These are phyloP conservation scores for Barbarea vulgaris DNA, from an alignment of 345 rosid genomes.

Conservation along the genomic window DNA sequence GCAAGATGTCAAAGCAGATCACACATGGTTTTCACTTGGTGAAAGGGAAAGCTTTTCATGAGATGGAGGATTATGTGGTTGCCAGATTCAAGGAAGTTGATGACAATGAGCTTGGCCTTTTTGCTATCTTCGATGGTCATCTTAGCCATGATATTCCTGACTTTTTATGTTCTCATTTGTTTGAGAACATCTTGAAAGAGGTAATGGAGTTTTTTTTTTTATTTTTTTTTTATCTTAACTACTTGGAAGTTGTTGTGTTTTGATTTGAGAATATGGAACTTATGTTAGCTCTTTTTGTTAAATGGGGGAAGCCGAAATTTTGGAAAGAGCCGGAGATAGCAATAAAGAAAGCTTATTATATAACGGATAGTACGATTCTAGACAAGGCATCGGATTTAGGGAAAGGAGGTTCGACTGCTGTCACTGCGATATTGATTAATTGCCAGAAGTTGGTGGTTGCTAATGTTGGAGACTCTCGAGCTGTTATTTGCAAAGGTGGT, in stretches of 20 bases:
- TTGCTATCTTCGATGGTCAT: conserved; percentile 93
- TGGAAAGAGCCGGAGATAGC: conserved; percentile 78
- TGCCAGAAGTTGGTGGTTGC: conserved; percentile 79
- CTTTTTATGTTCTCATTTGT: conserved; percentile 71
- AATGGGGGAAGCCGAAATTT: conserved; percentile 63
- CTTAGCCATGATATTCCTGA: conserved; percentile 79
- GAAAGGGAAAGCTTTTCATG: conserved; percentile 69
- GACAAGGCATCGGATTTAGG: conserved; percentile 76
- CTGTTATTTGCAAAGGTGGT: conserved; percentile 71
- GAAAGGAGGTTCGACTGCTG: conserved; percentile 94
- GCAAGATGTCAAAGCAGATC: conserved; percentile 75
- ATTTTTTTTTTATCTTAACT: not conserved
- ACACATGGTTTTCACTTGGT: conserved; percentile 85
- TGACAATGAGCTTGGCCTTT: conserved; percentile 82
- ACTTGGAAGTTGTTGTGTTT: not conserved
- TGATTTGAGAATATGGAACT: not conserved
- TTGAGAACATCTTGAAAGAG: conserved; percentile 83
- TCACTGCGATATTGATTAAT: conserved; percentile 80
- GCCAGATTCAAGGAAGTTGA: conserved; percentile 76
- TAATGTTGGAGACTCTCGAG: conserved; percentile 94
- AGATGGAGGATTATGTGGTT: conserved; percentile 88
- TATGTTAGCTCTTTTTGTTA: not conserved
- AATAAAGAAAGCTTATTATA: conserved; percentile 65
- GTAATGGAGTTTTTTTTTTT: conserved; percentile 30
- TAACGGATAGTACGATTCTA: conserved; percentile 65